Evolutionary conservation across 306 rosid species (phyloP), one percentile per base, ranked within the genome.

Genomic region (Sphenostylis stenocarpa): DNA sequence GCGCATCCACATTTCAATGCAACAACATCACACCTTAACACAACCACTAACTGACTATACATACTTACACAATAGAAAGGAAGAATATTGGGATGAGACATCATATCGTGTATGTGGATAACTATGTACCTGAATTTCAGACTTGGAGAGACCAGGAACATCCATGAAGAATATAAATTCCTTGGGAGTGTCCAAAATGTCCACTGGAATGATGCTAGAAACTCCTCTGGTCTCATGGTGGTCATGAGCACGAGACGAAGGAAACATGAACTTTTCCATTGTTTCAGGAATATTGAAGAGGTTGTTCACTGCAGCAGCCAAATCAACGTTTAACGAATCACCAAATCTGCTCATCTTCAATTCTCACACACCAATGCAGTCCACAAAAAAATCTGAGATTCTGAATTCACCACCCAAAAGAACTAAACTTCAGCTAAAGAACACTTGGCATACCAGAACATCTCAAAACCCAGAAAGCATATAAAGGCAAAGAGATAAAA

Each of bases 141-240:
- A 81, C 55, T 89, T 91, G 78, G 94, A 83, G 72, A 89, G 75
- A 60, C 96, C 96, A 60, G 96, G 94, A 21, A 91, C 72, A 78
- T 89, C 96, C 90, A 91, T 72, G 77, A 52, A 77, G 76, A 89
- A 91, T 0, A 80, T 10, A 47, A 81, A 91, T 6, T 89, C 90
- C 17, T 81, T 86, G 38, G 85, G 70, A 66, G 89, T 58, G 44
- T 91, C 96, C 82, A 89, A 68, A 64, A 91, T 87, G 63, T 91
- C 96, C 0, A 81, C 88, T 0, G 89, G 89, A 26, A 89, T 81
- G 78, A 49, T 57, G 38, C 36, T 79, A 2, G 88, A 77, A 15
- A n/a, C 43, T 0, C 77, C 79, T 56, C 81, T 82, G 29, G 1
- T 70, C n/a, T 80, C 84, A 6, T 74, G 74, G 31, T 81, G 47